Evolutionary conservation across 352 stramenopile species (phyloP).

Genomic region (Phytophthora sansomeana): DNA sequence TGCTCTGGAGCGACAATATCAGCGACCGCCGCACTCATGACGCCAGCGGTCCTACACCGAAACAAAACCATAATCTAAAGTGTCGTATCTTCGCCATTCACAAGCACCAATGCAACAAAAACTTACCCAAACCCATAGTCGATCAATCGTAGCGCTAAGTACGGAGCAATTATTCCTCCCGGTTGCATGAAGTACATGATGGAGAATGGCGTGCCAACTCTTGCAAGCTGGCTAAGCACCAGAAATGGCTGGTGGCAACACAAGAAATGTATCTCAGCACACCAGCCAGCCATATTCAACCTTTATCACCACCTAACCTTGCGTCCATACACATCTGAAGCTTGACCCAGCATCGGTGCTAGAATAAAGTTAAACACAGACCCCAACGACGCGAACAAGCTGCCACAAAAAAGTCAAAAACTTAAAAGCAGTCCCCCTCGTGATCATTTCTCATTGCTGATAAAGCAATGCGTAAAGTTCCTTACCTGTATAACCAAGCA

Average conservation of each 20-base stretch:
- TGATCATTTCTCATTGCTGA: neutral
- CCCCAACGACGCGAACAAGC: conserved; percentile 71
- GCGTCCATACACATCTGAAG: conserved; percentile 76
- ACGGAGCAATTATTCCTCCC: conserved; percentile 65
- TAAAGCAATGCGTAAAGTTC: neutral
- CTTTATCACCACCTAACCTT: conserved; percentile 53
- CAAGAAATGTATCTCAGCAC: neutral
- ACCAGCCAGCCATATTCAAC: neutral
- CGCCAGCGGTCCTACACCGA: conserved; percentile 56
- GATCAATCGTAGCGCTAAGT: conserved; percentile 69
- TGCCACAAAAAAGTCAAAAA: conserved; percentile 19
- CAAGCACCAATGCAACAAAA: neutral
- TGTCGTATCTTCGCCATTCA: neutral
- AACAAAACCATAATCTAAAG: neutral
- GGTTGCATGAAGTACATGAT: conserved; percentile 77
- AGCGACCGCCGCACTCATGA: conserved; percentile 69
- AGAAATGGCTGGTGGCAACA: conserved; percentile 63
- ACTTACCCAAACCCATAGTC: conserved; percentile 73
- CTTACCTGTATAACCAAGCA: conserved; percentile 73
- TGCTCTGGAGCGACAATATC: conserved; percentile 65
- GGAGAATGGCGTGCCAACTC: conserved; percentile 67
- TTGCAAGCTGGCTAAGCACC: conserved; percentile 67
- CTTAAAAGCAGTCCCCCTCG: too few relatives aligned
- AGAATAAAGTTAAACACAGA: conserved; percentile 71
- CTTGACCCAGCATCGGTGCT: conserved; percentile 74